These are phyloP conservation scores for Fistulinella prunicolor DNA, from an alignment of 768 basidiomycete genomes.

Conservation along the genomic window DNA sequence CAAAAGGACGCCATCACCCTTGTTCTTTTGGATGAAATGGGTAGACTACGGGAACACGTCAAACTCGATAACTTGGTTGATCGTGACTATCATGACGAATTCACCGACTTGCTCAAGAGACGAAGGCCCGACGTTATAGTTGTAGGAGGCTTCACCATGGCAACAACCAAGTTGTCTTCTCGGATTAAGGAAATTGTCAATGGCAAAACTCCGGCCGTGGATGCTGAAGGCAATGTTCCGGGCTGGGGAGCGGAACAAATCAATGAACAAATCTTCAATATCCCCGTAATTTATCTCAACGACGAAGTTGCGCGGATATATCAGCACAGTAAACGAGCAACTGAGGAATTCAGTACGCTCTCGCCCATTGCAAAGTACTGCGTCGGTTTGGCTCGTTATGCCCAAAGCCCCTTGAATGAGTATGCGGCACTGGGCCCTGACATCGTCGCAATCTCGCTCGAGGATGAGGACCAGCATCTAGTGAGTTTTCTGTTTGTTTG, in stretches of 20 bases:
- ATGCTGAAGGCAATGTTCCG: conserved; percentile 16
- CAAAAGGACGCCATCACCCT: conserved; percentile 84
- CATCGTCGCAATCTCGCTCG: conserved; percentile 78
- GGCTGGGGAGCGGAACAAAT: conserved; percentile 30
- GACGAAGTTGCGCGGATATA: conserved; percentile 95
- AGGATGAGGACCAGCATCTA: conserved; percentile 83
- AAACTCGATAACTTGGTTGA: conserved; percentile 87
- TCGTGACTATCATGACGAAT: conserved; percentile 62
- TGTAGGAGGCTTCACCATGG: conserved; percentile 83
- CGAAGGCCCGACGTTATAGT: conserved; percentile 87
- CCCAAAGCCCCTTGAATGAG: conserved; percentile 92
- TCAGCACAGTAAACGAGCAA: conserved; percentile 84
- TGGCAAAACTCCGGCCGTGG: conserved; percentile 26
- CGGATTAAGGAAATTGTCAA: conserved; percentile 58
- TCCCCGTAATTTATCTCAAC: conserved; percentile 76
- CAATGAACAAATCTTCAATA: conserved; percentile 49
- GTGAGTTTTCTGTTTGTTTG: conserved; percentile 41
- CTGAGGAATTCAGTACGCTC: conserved; percentile 77
- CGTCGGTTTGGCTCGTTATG: conserved; percentile 88
- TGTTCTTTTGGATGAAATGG: conserved; percentile 84
- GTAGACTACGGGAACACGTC: conserved; percentile 85
- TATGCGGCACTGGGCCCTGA: conserved; percentile 87
- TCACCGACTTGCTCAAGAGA: conserved; percentile 76
- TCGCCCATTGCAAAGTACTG: conserved; percentile 86
- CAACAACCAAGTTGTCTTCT: conserved; percentile 68